phyloP scores from a whole-genome alignment of 1,284 basidiomycete genomes.

The Puccinia polysora region DNA sequence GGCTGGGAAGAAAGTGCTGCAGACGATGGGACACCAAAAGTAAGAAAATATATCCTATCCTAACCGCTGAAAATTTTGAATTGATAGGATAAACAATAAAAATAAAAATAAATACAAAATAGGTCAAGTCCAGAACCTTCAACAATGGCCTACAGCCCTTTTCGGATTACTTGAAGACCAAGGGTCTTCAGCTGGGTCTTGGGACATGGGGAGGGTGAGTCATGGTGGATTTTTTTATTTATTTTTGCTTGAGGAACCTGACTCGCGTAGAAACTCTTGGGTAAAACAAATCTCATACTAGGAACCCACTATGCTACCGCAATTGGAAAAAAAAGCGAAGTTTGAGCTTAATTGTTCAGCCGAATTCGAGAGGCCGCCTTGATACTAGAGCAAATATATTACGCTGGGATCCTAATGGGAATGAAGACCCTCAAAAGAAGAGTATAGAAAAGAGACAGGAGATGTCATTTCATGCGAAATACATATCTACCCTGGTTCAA shows the following conservation, averaged over 20 bases:
- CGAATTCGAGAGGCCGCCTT: not conserved
- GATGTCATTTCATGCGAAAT: not conserved
- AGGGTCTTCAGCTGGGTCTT: not conserved
- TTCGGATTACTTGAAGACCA: not conserved
- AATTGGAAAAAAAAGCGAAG: too few species aligned
- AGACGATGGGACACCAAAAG: conserved; percentile 12
- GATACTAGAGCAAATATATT: not conserved
- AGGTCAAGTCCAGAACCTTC: not conserved
- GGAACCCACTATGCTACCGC: not conserved
- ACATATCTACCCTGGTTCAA: not conserved
- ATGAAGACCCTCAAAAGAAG: not conserved
- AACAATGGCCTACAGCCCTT: not conserved
- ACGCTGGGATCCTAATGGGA: not conserved
- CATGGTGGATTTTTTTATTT: not conserved
- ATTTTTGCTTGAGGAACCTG: not conserved
- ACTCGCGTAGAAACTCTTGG: not conserved
- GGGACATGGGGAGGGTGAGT: conserved; percentile 21
- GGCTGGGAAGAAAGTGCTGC: conserved; percentile 10
- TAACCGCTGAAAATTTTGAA: not conserved
- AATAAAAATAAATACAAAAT: not conserved
- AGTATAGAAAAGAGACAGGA: not conserved
- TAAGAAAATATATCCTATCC: not conserved
- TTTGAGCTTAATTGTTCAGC: not conserved
- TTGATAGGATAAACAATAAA: not conserved
- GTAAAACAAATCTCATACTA: not conserved